phyloP scores from a whole-genome alignment of 192 early-diverging fungal genomes.

The Spinellus fusiger region DNA sequence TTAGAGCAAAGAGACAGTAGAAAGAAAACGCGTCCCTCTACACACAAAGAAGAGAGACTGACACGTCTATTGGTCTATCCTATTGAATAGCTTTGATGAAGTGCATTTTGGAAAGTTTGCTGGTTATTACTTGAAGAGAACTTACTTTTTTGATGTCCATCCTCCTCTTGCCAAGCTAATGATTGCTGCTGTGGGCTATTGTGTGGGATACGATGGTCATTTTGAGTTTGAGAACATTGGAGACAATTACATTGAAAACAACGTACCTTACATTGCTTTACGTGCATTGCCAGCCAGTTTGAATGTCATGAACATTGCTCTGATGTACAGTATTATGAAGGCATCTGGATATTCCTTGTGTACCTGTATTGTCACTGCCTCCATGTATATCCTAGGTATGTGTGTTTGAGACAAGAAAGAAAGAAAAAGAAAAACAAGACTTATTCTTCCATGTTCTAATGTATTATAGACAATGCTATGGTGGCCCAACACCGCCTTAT shows the following conservation, averaged over 20 bases:
- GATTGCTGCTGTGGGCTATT: conserved; percentile 72
- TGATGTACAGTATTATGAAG: conserved; percentile 81
- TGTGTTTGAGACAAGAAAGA: too few species aligned
- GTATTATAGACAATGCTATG: conserved; percentile 72
- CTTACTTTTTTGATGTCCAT: conserved; percentile 97
- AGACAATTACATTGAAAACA: conserved; percentile 80
- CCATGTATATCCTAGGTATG: conserved; percentile 81
- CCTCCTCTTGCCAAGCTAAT: conserved; percentile 94
- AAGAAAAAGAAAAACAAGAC: neutral
- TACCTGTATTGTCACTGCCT: conserved; percentile 66
- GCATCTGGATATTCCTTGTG: conserved; percentile 78
- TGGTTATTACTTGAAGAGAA: conserved; percentile 78
- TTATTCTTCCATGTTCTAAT: too few species aligned
- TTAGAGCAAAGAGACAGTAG: too few species aligned
- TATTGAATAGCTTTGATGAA: conserved; percentile 79
- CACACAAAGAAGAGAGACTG: too few species aligned
- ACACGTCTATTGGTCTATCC: neutral
- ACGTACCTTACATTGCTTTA: conserved; percentile 85
- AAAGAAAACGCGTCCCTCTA: too few species aligned
- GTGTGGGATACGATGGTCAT: conserved; percentile 92
- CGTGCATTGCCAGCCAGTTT: conserved; percentile 74
- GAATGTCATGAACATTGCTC: conserved; percentile 67
- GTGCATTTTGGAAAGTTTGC: conserved; percentile 99
- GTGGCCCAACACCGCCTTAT: conserved; percentile 91
- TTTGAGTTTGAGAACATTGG: conserved; percentile 95